These are phyloP conservation scores for Aureobasidium sp. DNA, from an alignment of 2,329 filamentous ascomycete genomes.

Conservation along the genomic window DNA sequence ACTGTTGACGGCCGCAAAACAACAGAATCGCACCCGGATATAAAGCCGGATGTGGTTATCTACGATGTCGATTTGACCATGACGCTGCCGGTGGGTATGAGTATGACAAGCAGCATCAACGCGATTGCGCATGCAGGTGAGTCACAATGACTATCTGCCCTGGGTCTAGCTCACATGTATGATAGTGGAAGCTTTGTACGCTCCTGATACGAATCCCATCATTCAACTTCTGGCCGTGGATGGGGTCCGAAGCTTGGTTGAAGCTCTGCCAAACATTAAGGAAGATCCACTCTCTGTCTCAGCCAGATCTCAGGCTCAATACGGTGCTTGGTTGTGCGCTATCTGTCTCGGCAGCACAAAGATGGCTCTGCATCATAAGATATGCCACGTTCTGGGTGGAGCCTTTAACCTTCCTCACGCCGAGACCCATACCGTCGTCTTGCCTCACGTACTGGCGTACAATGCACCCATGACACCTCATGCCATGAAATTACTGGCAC, in stretches of 20 bases:
- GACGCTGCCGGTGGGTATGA: slow-evolving; percentile 48
- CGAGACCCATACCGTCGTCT: slow-evolving; percentile 57
- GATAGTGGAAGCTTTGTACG: slow-evolving; percentile 56
- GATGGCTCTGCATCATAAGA: slow-evolving; percentile 62
- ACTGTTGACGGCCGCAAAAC: slow-evolving; percentile 53
- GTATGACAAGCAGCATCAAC: slow-evolving; percentile 55
- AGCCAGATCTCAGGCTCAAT: slow-evolving; percentile 38
- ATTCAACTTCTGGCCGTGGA: slow-evolving; percentile 53
- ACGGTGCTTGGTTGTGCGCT: slow-evolving; percentile 60
- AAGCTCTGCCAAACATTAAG: neutral
- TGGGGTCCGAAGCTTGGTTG: slow-evolving; percentile 27
- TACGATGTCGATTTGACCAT: slow-evolving; percentile 59
- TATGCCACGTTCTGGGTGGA: slow-evolving; percentile 59
- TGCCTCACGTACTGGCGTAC: slow-evolving; percentile 58
- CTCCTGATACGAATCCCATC: slow-evolving; percentile 55
- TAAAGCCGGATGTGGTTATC: slow-evolving; percentile 54
- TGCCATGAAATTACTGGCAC: slow-evolving; percentile 48
- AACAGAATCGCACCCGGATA: slow-evolving; percentile 51
- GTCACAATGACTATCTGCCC: neutral
- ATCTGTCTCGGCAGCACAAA: slow-evolving; percentile 52
- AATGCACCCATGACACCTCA: slow-evolving; percentile 51
- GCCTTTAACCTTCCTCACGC: slow-evolving; percentile 58
- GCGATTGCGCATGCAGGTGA: slow-evolving; percentile 53
- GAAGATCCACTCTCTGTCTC: slow-evolving; percentile 31
- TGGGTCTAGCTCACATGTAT: neutral